Percentiles rank a stretch among this genome's conserved stretches.
These are phyloP conservation scores for Thalassiosira mediterranea DNA, from an alignment of 352 stramenopile genomes.

Conservation along the genomic window DNA sequence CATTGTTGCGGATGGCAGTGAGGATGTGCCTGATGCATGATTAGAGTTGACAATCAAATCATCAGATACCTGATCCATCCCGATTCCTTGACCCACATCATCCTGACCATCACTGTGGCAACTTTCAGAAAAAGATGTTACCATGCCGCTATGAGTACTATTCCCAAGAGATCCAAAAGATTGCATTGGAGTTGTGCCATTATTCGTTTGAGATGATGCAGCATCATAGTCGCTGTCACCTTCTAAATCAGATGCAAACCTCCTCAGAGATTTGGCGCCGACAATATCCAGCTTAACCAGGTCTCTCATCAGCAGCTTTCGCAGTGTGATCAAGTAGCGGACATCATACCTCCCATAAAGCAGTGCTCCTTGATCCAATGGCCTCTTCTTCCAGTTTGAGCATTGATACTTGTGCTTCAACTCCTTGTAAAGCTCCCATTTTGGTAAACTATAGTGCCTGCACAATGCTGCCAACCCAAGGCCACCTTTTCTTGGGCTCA, in stretches of 20 bases:
- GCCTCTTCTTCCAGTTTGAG: conserved; percentile 73
- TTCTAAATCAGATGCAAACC: conserved; percentile 27
- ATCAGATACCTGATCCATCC: conserved; percentile 1
- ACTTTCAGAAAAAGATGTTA: conserved; percentile 24
- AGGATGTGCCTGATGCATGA: background rate
- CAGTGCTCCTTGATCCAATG: conserved; percentile 71
- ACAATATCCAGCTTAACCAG: conserved; percentile 51
- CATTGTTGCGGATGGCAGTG: no score
- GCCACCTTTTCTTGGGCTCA: conserved; percentile 34
- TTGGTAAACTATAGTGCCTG: conserved; percentile 64
- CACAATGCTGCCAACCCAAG: conserved; percentile 72
- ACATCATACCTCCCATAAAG: conserved; percentile 82
- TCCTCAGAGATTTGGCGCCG: background rate
- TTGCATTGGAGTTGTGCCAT: no score
- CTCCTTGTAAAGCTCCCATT: conserved; percentile 46
- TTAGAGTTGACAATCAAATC: conserved; percentile 3
- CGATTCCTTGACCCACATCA: background rate
- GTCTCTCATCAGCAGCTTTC: conserved; percentile 78
- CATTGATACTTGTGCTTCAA: conserved; percentile 80
- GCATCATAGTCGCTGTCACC: conserved; percentile 22
- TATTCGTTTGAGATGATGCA: conserved; percentile 1
- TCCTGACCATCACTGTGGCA: background rate
- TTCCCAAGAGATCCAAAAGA: conserved; percentile 21
- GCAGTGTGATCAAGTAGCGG: conserved; percentile 72
- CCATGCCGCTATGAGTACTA: conserved; percentile 6